A percentile compares a stretch with the other conserved stretches of the same genome.
phyloP scores from a whole-genome alignment of 768 basidiomycete species.

The Sarcodon aspratus region DNA sequence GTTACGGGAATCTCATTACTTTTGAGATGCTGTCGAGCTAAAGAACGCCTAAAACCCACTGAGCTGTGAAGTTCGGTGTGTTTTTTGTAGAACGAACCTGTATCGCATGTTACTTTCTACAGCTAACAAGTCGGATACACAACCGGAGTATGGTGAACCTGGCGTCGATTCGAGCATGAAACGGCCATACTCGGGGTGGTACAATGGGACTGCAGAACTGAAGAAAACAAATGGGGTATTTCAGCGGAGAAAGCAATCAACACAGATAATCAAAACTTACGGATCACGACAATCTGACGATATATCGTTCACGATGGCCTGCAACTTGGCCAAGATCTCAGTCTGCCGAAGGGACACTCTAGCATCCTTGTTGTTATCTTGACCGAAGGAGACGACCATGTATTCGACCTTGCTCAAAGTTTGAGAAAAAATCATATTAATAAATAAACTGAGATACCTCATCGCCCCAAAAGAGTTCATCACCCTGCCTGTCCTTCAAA shows the following conservation, averaged over 20 bases:
- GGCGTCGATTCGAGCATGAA: slow-evolving; percentile 99
- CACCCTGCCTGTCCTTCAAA: slow-evolving; percentile 82
- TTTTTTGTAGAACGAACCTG: slow-evolving; percentile 35
- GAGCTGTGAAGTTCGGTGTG: not conserved
- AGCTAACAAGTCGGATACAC: slow-evolving; percentile 71
- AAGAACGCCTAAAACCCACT: slow-evolving; percentile 45
- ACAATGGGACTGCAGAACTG: slow-evolving; percentile 61
- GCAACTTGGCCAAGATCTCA: slow-evolving; percentile 81
- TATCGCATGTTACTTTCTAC: slow-evolving; percentile 96
- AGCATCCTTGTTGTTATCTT: slow-evolving; percentile 60
- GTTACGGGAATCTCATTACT: slow-evolving; percentile 85
- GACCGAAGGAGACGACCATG: slow-evolving; percentile 84
- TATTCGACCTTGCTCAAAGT: slow-evolving; percentile 70
- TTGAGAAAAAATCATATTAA: slow-evolving; percentile 5
- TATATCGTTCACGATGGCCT: slow-evolving; percentile 55
- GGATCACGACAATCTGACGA: slow-evolving; percentile 44
- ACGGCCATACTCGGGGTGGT: slow-evolving; percentile 96
- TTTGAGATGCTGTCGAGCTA: slow-evolving; percentile 76
- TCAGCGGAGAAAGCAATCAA: not conserved
- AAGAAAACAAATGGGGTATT: slow-evolving; percentile 1
- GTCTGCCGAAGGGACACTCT: slow-evolving; percentile 89
- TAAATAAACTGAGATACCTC: slow-evolving; percentile 49
- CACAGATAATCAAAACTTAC: slow-evolving; percentile 26
- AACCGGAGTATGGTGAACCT: slow-evolving; percentile 88
- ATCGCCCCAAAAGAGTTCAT: slow-evolving; percentile 95